A percentile compares a stretch with the other conserved stretches of the same genome.
Evolutionary conservation across 2,329 filamentous ascomycete genomes (phyloP).

Genomic region (Hirsutella minnesotensis): DNA sequence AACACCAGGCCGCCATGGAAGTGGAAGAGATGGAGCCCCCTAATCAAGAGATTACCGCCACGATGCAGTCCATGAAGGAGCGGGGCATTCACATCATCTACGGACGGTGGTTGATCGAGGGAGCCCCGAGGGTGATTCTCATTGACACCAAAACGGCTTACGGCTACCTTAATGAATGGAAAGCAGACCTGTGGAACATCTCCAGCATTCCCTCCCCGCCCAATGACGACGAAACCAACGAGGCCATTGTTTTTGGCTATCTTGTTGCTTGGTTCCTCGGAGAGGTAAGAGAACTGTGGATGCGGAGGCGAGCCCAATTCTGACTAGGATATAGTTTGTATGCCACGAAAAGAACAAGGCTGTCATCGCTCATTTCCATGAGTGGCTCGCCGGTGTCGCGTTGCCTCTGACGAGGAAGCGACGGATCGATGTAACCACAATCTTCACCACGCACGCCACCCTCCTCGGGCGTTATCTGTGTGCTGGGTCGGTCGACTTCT

Average conservation of each 20-base stretch:
- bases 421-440: constrained; percentile 91
- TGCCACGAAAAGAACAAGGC: constrained; percentile 84
- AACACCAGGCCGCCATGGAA: constrained; percentile 75
- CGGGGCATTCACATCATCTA: constrained; percentile 85
- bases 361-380: constrained; percentile 96
- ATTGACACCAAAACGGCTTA: constrained; percentile 95
- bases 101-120: constrained; percentile 95
- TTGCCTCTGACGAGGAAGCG: constrained; percentile 86
- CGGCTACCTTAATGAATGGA: constrained; percentile 89
- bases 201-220: constrained; percentile 90
- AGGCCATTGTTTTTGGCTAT: constrained; percentile 95
- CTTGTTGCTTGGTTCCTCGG: constrained; percentile 96
- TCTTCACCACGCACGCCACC: constrained; percentile 96
- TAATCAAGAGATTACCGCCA: constrained; percentile 64
- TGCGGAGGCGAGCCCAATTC: neutral
- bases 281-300: constrained; percentile 55
- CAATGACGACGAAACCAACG: constrained; percentile 88
- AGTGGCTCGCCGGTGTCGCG: constrained; percentile 93
- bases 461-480: constrained; percentile 92
- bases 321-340: constrained; percentile 54
- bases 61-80: constrained; percentile 86
- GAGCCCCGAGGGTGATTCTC: constrained; percentile 82
- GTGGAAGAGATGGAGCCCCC: constrained; percentile 86
- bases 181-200: constrained; percentile 85
- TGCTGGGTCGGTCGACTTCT: constrained; percentile 95